A percentile compares a stretch with the other conserved stretches of the same genome.
Conservation (phyloP, 1,139 yeast genomes). For the Pichia inconspicua region DNA sequence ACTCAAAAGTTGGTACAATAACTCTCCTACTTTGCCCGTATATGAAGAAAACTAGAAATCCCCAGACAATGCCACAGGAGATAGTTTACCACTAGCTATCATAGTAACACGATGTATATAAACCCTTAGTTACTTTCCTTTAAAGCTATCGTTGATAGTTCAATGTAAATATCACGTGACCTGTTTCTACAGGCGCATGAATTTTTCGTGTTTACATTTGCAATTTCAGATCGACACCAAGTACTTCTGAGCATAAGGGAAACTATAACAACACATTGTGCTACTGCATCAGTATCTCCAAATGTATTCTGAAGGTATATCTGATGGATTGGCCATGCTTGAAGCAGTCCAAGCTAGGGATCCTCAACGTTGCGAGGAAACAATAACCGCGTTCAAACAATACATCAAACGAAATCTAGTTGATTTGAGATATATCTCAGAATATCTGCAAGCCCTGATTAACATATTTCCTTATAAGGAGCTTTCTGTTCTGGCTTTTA, state of each 20-base stretch:
- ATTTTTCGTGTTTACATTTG: background rate
- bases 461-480: constrained; percentile 25
- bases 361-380: background rate
- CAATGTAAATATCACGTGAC: background rate
- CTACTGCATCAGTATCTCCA: background rate
- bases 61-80: no score
- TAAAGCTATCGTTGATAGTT: no score
- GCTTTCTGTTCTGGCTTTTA: constrained; percentile 42
- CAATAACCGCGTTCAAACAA: constrained; percentile 12
- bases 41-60: constrained; percentile 26
- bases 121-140: no score
- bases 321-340: constrained; percentile 5
- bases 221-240: background rate
- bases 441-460: constrained; percentile 39
- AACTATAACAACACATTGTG: no score
- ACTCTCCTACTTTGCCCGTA: constrained; percentile 44
- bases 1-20: constrained; percentile 44
- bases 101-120: no score
- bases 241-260: no score
- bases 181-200: background rate
- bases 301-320: background rate
- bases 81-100: no score
- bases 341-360: constrained; percentile 3
- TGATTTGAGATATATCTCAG: constrained; percentile 52
- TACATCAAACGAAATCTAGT: constrained; percentile 60